Conservation (phyloP, 2,329 filamentous ascomycete genomes). For the Rutstroemia sp. region DNA sequence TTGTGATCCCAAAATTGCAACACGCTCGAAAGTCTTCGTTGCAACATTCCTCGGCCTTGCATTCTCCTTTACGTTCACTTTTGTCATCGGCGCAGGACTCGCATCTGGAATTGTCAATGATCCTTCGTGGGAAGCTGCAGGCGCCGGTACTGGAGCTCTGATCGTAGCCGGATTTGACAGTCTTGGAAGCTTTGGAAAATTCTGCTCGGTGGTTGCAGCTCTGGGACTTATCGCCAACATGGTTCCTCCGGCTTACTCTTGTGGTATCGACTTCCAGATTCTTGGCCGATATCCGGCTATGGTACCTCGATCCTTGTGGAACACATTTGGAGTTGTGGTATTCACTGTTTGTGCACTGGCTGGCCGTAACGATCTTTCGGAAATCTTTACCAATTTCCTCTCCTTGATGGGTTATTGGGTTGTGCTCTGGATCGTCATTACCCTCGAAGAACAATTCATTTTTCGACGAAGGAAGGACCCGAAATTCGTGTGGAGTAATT, state of each 20-base stretch:
- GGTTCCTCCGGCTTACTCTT: conserved; percentile 56
- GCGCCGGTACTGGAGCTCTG: conserved; percentile 52
- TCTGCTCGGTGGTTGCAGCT: conserved; percentile 58
- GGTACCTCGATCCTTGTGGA: conserved; percentile 59
- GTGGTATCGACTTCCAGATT: conserved; percentile 61
- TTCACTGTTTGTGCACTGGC: conserved; percentile 58
- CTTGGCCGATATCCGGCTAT: conserved; percentile 49
- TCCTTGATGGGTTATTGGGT: conserved; percentile 67
- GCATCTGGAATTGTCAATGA: conserved; percentile 47
- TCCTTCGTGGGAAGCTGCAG: conserved; percentile 50
- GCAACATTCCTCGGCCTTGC: conserved; percentile 50
- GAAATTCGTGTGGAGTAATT: conserved; percentile 52
- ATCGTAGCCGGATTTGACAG: conserved; percentile 54
- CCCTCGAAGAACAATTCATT: conserved; percentile 53
- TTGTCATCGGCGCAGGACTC: conserved; percentile 55
- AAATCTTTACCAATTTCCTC: conserved; percentile 63
- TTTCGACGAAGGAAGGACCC: conserved; percentile 40
- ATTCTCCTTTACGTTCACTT: conserved; percentile 51
- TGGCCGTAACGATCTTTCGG: conserved; percentile 51
- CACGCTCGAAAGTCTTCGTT: conserved; percentile 42
- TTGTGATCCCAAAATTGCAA: conserved; percentile 42
- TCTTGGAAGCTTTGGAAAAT: conserved; percentile 55
- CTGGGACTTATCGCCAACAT: conserved; percentile 60
- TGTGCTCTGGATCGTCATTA: conserved; percentile 55
- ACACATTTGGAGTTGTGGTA: conserved; percentile 52